These are phyloP conservation scores for Cyanodermella asteris DNA, from an alignment of 2,329 filamentous ascomycete genomes.

Conservation along the genomic window DNA sequence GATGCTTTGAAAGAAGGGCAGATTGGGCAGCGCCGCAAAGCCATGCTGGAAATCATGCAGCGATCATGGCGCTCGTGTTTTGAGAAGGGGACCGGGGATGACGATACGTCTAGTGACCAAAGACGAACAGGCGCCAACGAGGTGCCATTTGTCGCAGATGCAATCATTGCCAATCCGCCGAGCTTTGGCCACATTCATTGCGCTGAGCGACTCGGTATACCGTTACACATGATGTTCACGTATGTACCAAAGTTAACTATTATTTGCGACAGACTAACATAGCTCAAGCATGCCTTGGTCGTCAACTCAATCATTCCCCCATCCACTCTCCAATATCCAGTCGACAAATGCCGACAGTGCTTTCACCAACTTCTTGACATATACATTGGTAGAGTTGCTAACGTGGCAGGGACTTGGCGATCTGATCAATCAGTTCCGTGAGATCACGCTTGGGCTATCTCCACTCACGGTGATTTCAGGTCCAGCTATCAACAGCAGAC, in stretches of 20 bases:
- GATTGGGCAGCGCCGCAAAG: conserved; percentile 49
- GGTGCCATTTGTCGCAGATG: conserved; percentile 75
- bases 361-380: conserved; percentile 66
- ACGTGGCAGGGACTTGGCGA: conserved; percentile 86
- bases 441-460: conserved; percentile 51
- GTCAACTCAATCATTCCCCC: conserved; percentile 64
- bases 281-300: conserved; percentile 60
- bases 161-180: conserved; percentile 70
- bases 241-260: conserved; percentile 21
- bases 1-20: conserved; percentile 58
- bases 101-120: conserved; percentile 20
- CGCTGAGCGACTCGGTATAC: conserved; percentile 55
- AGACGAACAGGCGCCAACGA: no score
- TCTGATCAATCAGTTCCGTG: conserved; percentile 70
- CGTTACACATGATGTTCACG: conserved; percentile 75
- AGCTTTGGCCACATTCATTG: conserved; percentile 61
- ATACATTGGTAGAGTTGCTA: conserved; percentile 71
- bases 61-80: conserved; percentile 77
- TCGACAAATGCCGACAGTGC: conserved; percentile 52
- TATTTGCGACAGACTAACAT: conserved; percentile 5
- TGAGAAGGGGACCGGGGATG: conserved; percentile 48
- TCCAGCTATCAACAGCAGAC: conserved; percentile 52
- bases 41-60: conserved; percentile 57
- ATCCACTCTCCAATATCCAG: conserved; percentile 66
- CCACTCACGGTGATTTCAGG: conserved; percentile 63